These are phyloP conservation scores for Chalciporus sphaerocephalus DNA, from an alignment of 768 basidiomycete species.

Conservation along the genomic window DNA sequence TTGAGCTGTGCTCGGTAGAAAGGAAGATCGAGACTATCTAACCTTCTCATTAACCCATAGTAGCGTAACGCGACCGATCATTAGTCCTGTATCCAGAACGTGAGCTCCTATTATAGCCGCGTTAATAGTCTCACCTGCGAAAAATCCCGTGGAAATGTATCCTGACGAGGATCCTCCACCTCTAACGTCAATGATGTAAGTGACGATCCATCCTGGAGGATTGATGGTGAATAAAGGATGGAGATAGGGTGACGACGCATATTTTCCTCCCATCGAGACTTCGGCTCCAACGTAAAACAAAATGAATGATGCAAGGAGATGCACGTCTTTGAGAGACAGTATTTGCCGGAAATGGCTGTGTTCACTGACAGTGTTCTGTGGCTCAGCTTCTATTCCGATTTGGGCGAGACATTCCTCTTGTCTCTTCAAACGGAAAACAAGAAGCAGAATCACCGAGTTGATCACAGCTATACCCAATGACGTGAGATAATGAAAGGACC, in stretches of 20 bases:
- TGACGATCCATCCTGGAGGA: slow-evolving; percentile 60
- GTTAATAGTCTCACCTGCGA: slow-evolving; percentile 16
- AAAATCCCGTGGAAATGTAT: slow-evolving; percentile 44
- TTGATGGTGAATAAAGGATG: not conserved
- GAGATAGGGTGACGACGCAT: not conserved
- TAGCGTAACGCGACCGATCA: slow-evolving; percentile 28
- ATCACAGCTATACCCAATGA: slow-evolving; percentile 63
- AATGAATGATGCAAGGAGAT: slow-evolving; percentile 43
- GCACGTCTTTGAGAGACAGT: slow-evolving; percentile 37
- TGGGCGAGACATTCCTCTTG: slow-evolving; percentile 50
- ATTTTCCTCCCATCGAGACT: slow-evolving; percentile 45
- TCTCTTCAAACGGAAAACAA: slow-evolving; percentile 59
- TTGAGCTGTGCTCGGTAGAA: not conserved
- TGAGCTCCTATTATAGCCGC: not conserved
- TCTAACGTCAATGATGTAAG: slow-evolving; percentile 44
- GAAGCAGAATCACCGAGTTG: slow-evolving; percentile 47
- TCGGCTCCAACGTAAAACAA: slow-evolving; percentile 50
- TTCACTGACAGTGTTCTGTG: slow-evolving; percentile 17
- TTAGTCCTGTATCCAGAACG: slow-evolving; percentile 17
- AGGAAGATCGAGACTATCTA: not conserved
- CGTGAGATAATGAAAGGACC: slow-evolving; percentile 41
- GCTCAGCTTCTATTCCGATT: slow-evolving; percentile 31
- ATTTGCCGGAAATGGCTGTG: slow-evolving; percentile 46
- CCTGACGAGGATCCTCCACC: slow-evolving; percentile 43
- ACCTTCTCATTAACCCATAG: slow-evolving; percentile 30